Evolutionary conservation across 1,139 yeast genomes (phyloP).

Genomic region (Hyphopichia wangnamkhiaoensis): DNA sequence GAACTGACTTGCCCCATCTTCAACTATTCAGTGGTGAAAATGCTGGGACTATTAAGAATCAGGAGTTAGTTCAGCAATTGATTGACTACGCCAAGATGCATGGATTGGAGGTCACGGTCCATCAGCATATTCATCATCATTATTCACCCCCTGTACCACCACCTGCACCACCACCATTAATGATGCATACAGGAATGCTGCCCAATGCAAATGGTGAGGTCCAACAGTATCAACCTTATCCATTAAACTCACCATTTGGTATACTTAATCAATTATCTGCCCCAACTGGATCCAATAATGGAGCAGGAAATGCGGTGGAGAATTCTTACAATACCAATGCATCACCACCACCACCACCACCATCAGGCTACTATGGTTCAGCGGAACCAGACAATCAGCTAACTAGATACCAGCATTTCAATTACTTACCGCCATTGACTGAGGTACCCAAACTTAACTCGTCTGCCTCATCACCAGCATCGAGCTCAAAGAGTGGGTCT

Average conservation of each 20-base stretch:
- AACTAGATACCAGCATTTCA: slow-evolving; percentile 67
- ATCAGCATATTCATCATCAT: slow-evolving; percentile 82
- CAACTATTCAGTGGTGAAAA: slow-evolving; percentile 30
- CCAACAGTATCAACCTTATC: slow-evolving; percentile 1
- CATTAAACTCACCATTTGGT: background rate
- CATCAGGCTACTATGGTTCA: slow-evolving; percentile 11
- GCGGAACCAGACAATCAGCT: slow-evolving; percentile 60
- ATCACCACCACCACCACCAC: slow-evolving; percentile 4
- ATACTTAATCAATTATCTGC: slow-evolving; percentile 3
- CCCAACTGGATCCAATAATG: background rate
- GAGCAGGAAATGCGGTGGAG: background rate
- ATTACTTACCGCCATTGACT: slow-evolving; percentile 68
- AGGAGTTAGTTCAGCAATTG: slow-evolving; percentile 56
- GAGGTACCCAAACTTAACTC: slow-evolving; percentile 71
- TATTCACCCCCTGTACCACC: slow-evolving; percentile 40
- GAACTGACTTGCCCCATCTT: slow-evolving; percentile 17
- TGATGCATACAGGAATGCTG: background rate
- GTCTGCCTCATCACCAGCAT: slow-evolving; percentile 45
- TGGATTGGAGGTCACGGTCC: slow-evolving; percentile 67
- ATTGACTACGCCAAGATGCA: slow-evolving; percentile 63
- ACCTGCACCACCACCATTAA: background rate
- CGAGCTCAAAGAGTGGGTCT: slow-evolving; percentile 13
- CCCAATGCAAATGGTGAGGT: background rate
- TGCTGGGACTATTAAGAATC: slow-evolving; percentile 51
- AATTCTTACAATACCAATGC: background rate